Base-by-base conservation (phyloP, 2,329 filamentous ascomycete species). In the Aaosphaeria pasadenensis region DNA sequence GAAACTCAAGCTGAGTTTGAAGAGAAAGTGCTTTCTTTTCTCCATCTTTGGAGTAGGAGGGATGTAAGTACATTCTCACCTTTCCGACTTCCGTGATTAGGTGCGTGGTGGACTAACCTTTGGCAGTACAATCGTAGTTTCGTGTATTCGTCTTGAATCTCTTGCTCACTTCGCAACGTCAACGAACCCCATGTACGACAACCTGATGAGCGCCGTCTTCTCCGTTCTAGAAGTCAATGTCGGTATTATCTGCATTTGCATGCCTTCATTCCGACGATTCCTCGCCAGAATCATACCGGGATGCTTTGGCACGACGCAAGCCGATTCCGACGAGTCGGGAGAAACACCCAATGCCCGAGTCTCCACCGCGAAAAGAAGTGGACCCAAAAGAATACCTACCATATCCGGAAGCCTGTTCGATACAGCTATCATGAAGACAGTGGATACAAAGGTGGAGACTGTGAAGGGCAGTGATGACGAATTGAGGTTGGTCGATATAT, bases 101-200 rank as follows among this genome's bases (percentile, higher is more conserved):
- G 38, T 30, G 29, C 39, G 24, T 11, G 11, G 9, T 7, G 11
- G 5, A 2, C 6, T 29, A 44, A 28, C 5, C 24, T 13, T 7
- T 31, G n/a, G 33, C 33, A 24, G 17, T 24, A 36, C 33, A 9
- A 36, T n/a, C 7, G n/a, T 30, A 35, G 72, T 3, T 50, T 77
- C n/a, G 63, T 76, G 50, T 74, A 71, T 47, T 67, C 72, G 74
- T 6, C 56, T 77, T 4, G 66, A 71, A 28, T 72, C 67, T 17
- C 60, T 77, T 41, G 67, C 76, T 35, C 58, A 69, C 24, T 76
- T 77, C 51, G 69, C 70, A 7, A 68, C 65, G 29, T 71, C 72
- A 1, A 46, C 64, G 0, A 76, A 77, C 50, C 49, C 71, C 2
- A 68, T 63, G 2, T 72, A 70, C 62, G 62, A 65, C 44, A 64